phyloP scores from a whole-genome alignment of 1,284 basidiomycete genomes.

The Afroboletus lepidellus region DNA sequence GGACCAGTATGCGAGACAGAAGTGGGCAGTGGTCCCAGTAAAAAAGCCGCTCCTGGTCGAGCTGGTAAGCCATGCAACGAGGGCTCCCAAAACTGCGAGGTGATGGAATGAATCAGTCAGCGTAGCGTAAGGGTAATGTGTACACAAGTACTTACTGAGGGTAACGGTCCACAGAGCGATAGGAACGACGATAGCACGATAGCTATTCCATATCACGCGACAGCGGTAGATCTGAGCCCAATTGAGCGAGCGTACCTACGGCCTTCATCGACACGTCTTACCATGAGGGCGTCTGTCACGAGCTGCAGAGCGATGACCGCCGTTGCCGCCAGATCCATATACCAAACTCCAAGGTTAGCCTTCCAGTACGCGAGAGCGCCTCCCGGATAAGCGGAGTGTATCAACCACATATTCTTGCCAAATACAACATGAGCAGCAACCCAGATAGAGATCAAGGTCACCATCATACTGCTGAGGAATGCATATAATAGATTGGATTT shows the following conservation, averaged over 20 bases:
- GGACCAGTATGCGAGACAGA: conserved; percentile 1
- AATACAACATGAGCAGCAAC: too few relatives aligned
- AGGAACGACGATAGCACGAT: too few relatives aligned
- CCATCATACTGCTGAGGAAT: too few relatives aligned
- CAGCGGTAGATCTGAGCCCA: too few relatives aligned
- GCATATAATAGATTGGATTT: too few relatives aligned
- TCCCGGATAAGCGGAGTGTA: neutral
- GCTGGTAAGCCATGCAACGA: neutral
- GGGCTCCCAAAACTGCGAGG: conserved; percentile 12
- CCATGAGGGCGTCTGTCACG: conserved; percentile 17
- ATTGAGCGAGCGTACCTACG: neutral
- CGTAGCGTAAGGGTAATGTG: too few relatives aligned
- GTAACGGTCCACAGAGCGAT: too few relatives aligned
- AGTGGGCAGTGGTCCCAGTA: neutral
- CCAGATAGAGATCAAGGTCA: too few relatives aligned
- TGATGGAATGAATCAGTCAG: too few relatives aligned
- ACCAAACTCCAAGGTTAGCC: neutral
- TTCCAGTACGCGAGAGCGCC: neutral
- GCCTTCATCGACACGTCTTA: neutral
- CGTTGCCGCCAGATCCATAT: neutral
- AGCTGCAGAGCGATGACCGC: neutral
- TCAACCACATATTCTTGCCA: too few relatives aligned
- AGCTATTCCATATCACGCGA: too few relatives aligned
- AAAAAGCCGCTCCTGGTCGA: neutral
- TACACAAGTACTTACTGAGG: neutral